Conservation (phyloP, 345 rosid genomes). For the Litchi chinensis region DNA sequence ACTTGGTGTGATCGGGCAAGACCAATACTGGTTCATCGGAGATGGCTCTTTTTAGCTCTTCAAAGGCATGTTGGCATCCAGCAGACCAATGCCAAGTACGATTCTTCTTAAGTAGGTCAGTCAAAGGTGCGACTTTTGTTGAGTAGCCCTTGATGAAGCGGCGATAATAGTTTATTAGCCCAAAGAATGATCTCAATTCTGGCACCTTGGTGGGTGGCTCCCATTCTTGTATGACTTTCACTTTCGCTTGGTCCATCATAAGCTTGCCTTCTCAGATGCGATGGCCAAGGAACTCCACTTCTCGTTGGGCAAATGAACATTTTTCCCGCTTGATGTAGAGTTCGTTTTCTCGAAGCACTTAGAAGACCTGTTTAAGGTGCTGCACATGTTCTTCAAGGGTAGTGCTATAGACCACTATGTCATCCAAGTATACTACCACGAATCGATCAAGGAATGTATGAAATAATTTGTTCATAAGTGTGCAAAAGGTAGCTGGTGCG, state of each 20-base stretch:
- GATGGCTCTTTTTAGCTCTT: background rate
- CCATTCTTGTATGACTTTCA: background rate
- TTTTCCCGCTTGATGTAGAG: slow-evolving; percentile 12
- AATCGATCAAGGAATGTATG: no score
- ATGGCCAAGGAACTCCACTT: background rate
- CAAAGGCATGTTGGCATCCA: background rate
- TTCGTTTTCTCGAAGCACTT: no score
- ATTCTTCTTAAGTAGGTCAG: background rate
- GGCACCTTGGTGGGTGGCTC: background rate
- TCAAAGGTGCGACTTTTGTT: background rate
- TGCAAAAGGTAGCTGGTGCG: background rate
- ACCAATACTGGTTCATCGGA: background rate
- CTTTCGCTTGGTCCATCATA: background rate
- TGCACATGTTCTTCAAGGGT: no score
- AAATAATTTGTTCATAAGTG: no score
- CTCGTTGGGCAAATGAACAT: background rate
- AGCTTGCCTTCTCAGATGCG: background rate
- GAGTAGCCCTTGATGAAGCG: background rate
- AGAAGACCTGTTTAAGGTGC: no score
- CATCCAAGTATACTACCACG: no score
- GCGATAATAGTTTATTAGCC: background rate
- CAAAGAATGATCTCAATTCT: background rate
- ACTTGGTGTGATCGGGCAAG: background rate
- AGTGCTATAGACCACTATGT: no score
- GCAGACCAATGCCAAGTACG: background rate